Percentiles rank a stretch among this genome's conserved stretches.
Conservation (phyloP, 805 yeast species). For the Diddensiella caesifluorescens region DNA sequence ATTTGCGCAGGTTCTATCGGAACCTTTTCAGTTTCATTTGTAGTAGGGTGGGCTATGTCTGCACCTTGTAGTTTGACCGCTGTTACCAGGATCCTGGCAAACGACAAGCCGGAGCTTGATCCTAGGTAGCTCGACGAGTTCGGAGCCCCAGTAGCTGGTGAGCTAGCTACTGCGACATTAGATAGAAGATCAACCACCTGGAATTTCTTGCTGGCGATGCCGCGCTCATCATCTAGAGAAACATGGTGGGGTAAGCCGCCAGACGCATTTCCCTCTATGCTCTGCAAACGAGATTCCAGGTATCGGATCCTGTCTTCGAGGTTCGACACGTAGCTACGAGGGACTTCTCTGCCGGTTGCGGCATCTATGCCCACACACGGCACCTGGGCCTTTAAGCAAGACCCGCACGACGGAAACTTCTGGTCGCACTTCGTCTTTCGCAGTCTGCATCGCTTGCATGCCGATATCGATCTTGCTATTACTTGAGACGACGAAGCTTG, state of each 20-base stretch:
- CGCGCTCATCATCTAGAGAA: neutral
- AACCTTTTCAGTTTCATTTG: conserved; percentile 8
- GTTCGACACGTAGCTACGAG: conserved; percentile 63
- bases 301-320: conserved; percentile 59
- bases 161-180: neutral
- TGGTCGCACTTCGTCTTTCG: conserved; percentile 66
- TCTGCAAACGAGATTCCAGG: conserved; percentile 48
- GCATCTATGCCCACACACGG: conserved; percentile 85
- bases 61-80: conserved; percentile 50
- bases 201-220: neutral
- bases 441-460: conserved; percentile 76
- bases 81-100: conserved; percentile 70
- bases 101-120: conserved; percentile 50
- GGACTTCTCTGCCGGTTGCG: conserved; percentile 80
- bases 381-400: conserved; percentile 56
- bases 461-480: conserved; percentile 62
- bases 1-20: conserved; percentile 41
- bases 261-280: conserved; percentile 32
- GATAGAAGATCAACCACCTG: neutral
- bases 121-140: conserved; percentile 26
- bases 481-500: too few relatives aligned
- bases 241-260: too few relatives aligned
- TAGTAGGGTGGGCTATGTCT: conserved; percentile 19
- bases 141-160: neutral
- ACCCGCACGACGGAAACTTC: conserved; percentile 59